A percentile compares a stretch with the other conserved stretches of the same genome.
These are phyloP conservation scores for Dictyostelium capitatum DNA, from an alignment of 78 protist genomes.

Conservation along the genomic window DNA sequence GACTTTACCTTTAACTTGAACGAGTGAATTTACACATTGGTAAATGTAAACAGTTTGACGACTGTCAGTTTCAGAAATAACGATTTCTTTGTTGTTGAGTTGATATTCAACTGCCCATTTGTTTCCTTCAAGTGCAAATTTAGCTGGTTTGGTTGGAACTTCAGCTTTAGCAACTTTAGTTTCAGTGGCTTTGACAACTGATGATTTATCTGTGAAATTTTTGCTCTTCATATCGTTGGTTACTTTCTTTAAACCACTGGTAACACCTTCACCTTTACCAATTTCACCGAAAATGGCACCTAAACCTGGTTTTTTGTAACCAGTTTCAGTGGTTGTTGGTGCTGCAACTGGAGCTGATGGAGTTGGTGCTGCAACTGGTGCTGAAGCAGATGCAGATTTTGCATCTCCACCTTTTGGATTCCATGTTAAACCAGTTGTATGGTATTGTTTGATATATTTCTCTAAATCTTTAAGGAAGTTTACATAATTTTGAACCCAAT, in stretches of 20 bases:
- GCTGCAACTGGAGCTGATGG: conserved; percentile 75
- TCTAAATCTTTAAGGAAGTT: conserved; percentile 78
- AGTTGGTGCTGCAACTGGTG: conserved; percentile 66
- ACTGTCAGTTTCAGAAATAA: conserved; percentile 73
- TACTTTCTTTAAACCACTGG: conserved; percentile 91
- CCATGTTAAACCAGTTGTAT: conserved; percentile 88
- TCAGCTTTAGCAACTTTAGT: conserved; percentile 54
- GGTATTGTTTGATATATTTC: conserved; percentile 81
- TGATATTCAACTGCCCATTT: conserved; percentile 93
- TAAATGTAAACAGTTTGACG: conserved; percentile 88
- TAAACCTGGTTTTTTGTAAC: conserved; percentile 37
- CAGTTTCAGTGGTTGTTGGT: conserved; percentile 43
- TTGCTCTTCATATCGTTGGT: conserved; percentile 88
- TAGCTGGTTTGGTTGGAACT: conserved; percentile 60
- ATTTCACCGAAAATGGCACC: conserved; percentile 82
- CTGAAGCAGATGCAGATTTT: conserved; percentile 38
- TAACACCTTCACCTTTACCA: conserved; percentile 88
- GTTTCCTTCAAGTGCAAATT: conserved; percentile 85
- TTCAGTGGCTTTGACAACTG: conserved; percentile 77
- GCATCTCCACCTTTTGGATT: conserved; percentile 87
- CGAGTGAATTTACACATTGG: conserved; percentile 79
- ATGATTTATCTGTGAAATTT: conserved; percentile 85
- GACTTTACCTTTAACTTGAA: conserved; percentile 93
- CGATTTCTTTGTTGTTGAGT: conserved; percentile 62
- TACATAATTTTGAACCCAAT: conserved; percentile 65